A percentile compares a stretch with the other conserved stretches of the same genome.
Evolutionary conservation across 352 stramenopile genomes (phyloP).

Genomic region (Phytophthora capsici): DNA sequence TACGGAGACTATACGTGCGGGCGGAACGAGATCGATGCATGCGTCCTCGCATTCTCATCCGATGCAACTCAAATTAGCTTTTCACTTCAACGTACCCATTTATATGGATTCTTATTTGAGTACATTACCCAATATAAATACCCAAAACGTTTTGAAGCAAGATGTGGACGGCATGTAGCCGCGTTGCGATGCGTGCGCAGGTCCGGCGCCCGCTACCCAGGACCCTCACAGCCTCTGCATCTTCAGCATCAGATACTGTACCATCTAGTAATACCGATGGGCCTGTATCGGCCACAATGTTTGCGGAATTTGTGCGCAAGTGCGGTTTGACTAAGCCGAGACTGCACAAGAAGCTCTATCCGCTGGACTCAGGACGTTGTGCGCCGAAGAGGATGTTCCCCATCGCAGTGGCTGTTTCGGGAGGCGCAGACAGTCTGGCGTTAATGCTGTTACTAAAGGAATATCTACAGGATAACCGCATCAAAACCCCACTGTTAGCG

Average conservation of each 20-base stretch:
- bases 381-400: conserved; percentile 46
- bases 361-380: conserved; percentile 20
- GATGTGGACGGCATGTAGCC: not conserved
- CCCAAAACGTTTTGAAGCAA: not conserved
- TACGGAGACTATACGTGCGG: not conserved
- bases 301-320: conserved; percentile 45
- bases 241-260: not conserved
- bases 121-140: too few species aligned
- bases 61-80: not conserved
- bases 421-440: conserved; percentile 84
- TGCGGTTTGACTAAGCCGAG: conserved; percentile 48
- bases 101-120: conserved; percentile 1
- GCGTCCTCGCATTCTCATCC: conserved; percentile 14
- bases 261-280: not conserved
- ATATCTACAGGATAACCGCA: conserved; percentile 50
- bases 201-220: conserved; percentile 1
- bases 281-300: conserved; percentile 40
- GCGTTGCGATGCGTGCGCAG: not conserved
- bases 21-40: not conserved
- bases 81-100: not conserved
- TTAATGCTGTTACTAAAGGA: conserved; percentile 78
- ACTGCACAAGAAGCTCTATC: conserved; percentile 49
- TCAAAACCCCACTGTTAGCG: conserved; percentile 71
- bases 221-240: not conserved
- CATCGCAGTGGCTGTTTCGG: conserved; percentile 76